These are phyloP conservation scores for Agaricus sinodeliciosus DNA, from an alignment of 768 basidiomycete species.

Conservation along the genomic window DNA sequence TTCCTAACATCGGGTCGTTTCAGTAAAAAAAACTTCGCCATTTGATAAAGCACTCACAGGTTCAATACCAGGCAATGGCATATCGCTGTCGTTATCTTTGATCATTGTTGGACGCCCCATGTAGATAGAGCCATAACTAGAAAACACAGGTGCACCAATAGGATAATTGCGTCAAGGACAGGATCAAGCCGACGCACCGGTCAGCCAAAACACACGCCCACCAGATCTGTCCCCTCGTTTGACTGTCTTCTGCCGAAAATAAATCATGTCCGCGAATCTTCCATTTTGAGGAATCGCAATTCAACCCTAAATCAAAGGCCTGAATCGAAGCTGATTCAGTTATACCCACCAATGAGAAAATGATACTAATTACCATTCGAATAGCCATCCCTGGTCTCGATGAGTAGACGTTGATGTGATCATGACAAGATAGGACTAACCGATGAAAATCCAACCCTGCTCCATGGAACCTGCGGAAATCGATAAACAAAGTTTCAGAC, in stretches of 20 bases:
- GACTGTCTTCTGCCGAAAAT: slow-evolving; percentile 61
- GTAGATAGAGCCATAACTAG: slow-evolving; percentile 62
- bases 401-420: slow-evolving; percentile 5
- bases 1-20: slow-evolving; percentile 30
- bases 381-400: slow-evolving; percentile 19
- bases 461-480: slow-evolving; percentile 55
- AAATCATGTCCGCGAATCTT: slow-evolving; percentile 52
- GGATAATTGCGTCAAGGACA: not conserved
- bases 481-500: not conserved
- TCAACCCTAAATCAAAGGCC: slow-evolving; percentile 79
- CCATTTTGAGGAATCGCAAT: slow-evolving; percentile 75
- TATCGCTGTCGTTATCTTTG: slow-evolving; percentile 64
- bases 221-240: slow-evolving; percentile 73
- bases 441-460: slow-evolving; percentile 80
- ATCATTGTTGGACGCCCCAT: slow-evolving; percentile 71
- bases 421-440: slow-evolving; percentile 26
- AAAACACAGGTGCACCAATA: not conserved
- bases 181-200: slow-evolving; percentile 35
- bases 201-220: slow-evolving; percentile 70
- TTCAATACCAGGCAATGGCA: slow-evolving; percentile 49
- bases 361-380: slow-evolving; percentile 20
- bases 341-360: slow-evolving; percentile 17
- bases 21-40: slow-evolving; percentile 1
- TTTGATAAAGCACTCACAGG: slow-evolving; percentile 30
- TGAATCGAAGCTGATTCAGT: slow-evolving; percentile 19